Evolutionary conservation across 2,329 filamentous ascomycete genomes (phyloP), one percentile per base, ranked within the genome.

Genomic region (Scolecobasidium constrictum): DNA sequence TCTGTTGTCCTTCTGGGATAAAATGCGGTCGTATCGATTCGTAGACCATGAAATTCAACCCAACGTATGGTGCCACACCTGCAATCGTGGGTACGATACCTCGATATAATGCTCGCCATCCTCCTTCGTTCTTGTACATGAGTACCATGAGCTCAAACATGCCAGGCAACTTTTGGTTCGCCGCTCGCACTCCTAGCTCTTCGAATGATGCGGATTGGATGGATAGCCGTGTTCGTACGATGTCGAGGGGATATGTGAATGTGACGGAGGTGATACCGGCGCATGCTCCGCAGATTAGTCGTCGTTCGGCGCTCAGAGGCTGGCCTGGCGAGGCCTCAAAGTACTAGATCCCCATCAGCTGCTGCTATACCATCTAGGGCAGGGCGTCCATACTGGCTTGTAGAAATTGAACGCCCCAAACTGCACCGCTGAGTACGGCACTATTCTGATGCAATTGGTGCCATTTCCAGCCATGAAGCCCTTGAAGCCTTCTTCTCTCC

Each of bases 401-500:
- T 98, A 98, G 52, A 96, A 78, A 60, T 94, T 96, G 69, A 96
- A 98, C 58, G 87, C 93, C 52, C 90, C 90, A 63, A 98, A 98
- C 58, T 98, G 92, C 33, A 96, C 92, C 9, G 92, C 92, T 39
- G 90, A 96, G 63, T 98, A 98, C 4, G 92, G 92, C 41, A 98
- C 86, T 52, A 98, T 98, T 48, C 92, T 85, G 55, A 98, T 86
- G 71, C 92, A 98, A 63, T 98, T 98, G 47, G 88, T 95, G 49
- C 92, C 92, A 60, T 98, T 98, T 41, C 92, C 92, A 51, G 87
- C 79, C 88, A 98, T 94, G 64, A 96, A 94, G 0, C 92, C 92
- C 61, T 79, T 80, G 86, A 88, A 96, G 43, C 92, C 92, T 64
- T 98, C 92, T 60, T 98, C 92, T 53, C 72, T 80, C 81, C 90